Percentiles rank a stretch among this genome's conserved stretches.
These are phyloP conservation scores for Volvariella surrecta DNA, from an alignment of 1,284 basidiomycete species.

Conservation along the genomic window DNA sequence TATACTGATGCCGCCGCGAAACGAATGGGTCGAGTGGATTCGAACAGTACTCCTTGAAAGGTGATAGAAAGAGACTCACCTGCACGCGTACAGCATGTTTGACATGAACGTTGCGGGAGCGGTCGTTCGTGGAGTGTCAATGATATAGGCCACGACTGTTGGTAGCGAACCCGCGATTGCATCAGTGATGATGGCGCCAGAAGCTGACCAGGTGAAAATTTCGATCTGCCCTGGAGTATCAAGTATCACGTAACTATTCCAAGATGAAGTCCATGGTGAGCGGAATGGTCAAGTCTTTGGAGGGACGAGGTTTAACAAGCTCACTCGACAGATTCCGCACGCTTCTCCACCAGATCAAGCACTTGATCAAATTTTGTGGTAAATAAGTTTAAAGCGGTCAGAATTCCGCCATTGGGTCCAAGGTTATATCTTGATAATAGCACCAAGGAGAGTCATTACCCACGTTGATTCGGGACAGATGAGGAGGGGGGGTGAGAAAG, in stretches of 20 bases:
- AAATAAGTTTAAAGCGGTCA: constrained; percentile 96
- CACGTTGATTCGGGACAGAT: background rate
- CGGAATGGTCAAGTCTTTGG: constrained; percentile 29
- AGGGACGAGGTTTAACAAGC: constrained; percentile 18
- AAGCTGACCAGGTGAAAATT: constrained; percentile 99
- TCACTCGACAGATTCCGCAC: constrained; percentile 82
- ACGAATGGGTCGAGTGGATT: constrained; percentile 8
- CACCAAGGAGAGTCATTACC: constrained; percentile 13
- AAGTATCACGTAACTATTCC: constrained; percentile 68
- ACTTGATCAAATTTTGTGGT: constrained; percentile 99
- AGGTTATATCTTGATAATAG: constrained; percentile 77
- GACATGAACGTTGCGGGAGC: constrained; percentile 99
- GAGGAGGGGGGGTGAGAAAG: background rate
- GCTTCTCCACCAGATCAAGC: constrained; percentile 84
- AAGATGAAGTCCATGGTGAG: constrained; percentile 2
- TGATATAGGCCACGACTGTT: constrained; percentile 93
- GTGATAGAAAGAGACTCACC: constrained; percentile 36
- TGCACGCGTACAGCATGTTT: constrained; percentile 99
- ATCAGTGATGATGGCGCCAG: constrained; percentile 97
- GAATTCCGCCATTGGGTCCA: constrained; percentile 95
- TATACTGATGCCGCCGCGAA: constrained; percentile 48
- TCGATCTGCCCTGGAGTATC: constrained; percentile 99
- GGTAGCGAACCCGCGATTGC: constrained; percentile 93
- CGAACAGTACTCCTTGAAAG: constrained; percentile 2
- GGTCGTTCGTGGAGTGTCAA: constrained; percentile 94